These are phyloP conservation scores for Trypanosoma conorhini DNA, from an alignment of 208 protist species.

Conservation along the genomic window DNA sequence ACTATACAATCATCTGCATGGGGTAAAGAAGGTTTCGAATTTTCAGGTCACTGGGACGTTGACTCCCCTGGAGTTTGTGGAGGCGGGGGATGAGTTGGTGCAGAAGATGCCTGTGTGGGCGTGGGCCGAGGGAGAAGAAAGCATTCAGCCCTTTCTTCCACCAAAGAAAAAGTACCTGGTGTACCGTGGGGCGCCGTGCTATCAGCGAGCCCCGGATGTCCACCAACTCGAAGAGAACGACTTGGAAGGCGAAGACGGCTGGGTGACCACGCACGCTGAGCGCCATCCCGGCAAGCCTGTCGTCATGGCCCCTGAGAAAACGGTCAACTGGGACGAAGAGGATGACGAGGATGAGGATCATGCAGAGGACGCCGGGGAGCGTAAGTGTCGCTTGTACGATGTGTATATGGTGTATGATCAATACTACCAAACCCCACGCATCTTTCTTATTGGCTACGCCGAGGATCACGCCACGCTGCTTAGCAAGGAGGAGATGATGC, in stretches of 20 bases:
- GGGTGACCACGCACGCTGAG: conserved; percentile 42
- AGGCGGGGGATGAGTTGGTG: conserved; percentile 94
- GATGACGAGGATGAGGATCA: conserved; percentile 33
- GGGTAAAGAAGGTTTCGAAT: conserved; percentile 48
- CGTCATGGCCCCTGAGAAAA: conserved; percentile 32
- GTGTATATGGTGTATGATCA: conserved; percentile 98
- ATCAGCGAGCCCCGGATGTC: conserved; percentile 38
- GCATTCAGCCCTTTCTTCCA: conserved; percentile 85
- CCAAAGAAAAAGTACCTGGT: conserved; percentile 97
- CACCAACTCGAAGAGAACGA: conserved; percentile 13
- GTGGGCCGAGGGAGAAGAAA: conserved; percentile 89
- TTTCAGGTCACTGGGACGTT: conserved; percentile 62
- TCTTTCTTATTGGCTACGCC: conserved; percentile 96
- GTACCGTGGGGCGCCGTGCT: conserved; percentile 65
- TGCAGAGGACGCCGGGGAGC: conserved; percentile 13
- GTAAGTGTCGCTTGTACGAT: conserved; percentile 92
- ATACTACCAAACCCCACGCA: conserved; percentile 96
- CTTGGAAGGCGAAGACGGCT: conserved; percentile 43
- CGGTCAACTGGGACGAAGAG: conserved; percentile 61
- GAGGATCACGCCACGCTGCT: conserved; percentile 75
- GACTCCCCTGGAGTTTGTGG: conserved; percentile 92
- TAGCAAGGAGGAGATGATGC: conserved; percentile 90
- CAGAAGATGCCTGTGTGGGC: conserved; percentile 96
- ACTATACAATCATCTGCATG: conserved; percentile 49
- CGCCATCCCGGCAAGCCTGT: conserved; percentile 17